Percentiles rank a stretch among this genome's conserved stretches.
phyloP scores from a whole-genome alignment of 2,329 filamentous ascomycete genomes.

The Neodidymelliopsis sp. region DNA sequence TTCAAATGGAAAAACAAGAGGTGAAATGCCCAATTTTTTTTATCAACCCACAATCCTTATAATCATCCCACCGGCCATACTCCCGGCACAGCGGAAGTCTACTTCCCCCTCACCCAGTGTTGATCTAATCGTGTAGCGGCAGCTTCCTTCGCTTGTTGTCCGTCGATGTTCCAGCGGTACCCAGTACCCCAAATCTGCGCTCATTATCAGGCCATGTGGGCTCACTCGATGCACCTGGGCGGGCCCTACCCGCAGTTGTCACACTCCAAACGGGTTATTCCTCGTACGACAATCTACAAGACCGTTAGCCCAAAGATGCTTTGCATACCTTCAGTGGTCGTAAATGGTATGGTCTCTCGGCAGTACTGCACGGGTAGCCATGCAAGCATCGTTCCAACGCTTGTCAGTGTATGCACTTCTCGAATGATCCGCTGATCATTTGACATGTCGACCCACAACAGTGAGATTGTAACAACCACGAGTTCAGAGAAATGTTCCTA shows the following conservation, averaged over 20 bases:
- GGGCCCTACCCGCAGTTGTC: constrained; percentile 11
- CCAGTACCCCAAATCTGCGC: constrained; percentile 11
- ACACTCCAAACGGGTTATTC: constrained; percentile 7
- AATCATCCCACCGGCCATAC: neutral
- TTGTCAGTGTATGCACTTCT: constrained; percentile 12
- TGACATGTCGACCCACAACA: constrained; percentile 8
- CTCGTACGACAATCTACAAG: constrained; percentile 16
- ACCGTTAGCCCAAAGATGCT: no score
- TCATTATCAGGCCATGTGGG: constrained; percentile 19
- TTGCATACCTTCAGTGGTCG: constrained; percentile 3
- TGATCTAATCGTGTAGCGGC: constrained; percentile 2
- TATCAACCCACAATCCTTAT: neutral
- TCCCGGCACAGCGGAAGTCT: neutral
- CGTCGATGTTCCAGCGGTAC: neutral
- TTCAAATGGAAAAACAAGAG: no score
- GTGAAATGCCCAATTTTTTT: no score
- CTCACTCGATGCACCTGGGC: constrained; percentile 9
- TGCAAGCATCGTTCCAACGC: constrained; percentile 9
- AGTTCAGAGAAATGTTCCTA: constrained; percentile 5
- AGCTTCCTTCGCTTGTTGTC: neutral
- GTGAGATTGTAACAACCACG: constrained; percentile 1
- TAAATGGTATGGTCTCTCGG: neutral
- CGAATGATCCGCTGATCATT: constrained; percentile 18
- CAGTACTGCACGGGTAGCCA: constrained; percentile 3
- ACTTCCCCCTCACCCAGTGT: neutral